These are phyloP conservation scores for Gossypium thurberi DNA, from an alignment of 345 rosid genomes.

Conservation along the genomic window DNA sequence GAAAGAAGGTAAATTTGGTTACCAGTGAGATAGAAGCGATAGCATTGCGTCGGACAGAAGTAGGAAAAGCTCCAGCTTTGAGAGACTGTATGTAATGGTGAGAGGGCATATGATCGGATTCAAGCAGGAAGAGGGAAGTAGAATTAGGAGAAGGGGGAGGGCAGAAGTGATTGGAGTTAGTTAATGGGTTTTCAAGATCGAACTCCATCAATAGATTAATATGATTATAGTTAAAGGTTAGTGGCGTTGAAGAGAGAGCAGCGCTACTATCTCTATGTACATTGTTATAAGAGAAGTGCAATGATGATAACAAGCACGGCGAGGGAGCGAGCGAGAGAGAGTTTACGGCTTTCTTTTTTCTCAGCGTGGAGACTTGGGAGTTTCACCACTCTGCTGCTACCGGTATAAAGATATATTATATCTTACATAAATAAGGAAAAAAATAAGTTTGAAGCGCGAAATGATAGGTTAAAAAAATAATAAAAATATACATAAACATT, in stretches of 20 bases:
- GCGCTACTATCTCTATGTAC: background rate
- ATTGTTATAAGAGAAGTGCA: slow-evolving; percentile 1
- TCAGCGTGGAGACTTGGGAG: slow-evolving; percentile 13
- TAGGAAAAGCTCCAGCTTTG: slow-evolving; percentile 28
- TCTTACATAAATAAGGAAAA: no score
- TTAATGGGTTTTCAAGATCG: slow-evolving; percentile 68
- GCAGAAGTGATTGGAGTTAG: slow-evolving; percentile 6
- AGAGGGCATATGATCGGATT: slow-evolving; percentile 64
- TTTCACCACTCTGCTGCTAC: slow-evolving; percentile 10
- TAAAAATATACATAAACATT: no score
- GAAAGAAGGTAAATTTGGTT: background rate
- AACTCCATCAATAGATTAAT: slow-evolving; percentile 43
- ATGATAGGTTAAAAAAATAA: no score
- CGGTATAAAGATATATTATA: no score
- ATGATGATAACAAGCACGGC: background rate
- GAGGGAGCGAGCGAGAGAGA: background rate
- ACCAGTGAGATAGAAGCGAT: slow-evolving; percentile 50
- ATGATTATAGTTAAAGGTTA: background rate
- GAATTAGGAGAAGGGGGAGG: background rate
- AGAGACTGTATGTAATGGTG: slow-evolving; percentile 30
- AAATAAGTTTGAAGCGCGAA: no score
- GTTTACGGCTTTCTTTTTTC: background rate
- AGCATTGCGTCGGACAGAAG: slow-evolving; percentile 37
- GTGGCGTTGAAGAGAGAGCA: background rate
- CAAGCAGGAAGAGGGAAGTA: slow-evolving; percentile 42